These are phyloP conservation scores for Cercophora scortea DNA, from an alignment of 495 filamentous ascomycete genomes.

Conservation along the genomic window DNA sequence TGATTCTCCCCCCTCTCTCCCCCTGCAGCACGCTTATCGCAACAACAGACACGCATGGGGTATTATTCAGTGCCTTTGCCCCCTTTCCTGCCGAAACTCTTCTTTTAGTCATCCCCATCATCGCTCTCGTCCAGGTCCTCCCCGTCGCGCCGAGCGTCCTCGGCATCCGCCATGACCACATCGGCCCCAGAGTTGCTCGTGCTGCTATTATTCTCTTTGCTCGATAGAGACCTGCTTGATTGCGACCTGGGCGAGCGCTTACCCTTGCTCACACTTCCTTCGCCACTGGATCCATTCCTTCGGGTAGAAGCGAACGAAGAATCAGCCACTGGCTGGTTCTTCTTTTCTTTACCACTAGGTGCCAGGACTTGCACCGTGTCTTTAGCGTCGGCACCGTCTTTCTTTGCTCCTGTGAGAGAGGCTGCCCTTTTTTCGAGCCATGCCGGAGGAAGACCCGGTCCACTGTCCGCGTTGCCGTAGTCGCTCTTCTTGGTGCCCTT, in stretches of 20 bases:
- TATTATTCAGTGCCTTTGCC: neutral
- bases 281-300: conserved; percentile 4
- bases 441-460: conserved; percentile 45
- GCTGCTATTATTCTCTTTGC: neutral
- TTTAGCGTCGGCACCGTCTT: conserved; percentile 4
- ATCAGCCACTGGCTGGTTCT: conserved; percentile 4
- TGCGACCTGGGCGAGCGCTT: conserved; percentile 10
- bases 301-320: neutral
- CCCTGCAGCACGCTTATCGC: neutral
- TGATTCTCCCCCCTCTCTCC: neutral
- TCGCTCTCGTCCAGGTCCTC: neutral
- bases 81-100: neutral
- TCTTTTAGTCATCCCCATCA: neutral
- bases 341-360: conserved; percentile 23
- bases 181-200: conserved; percentile 1
- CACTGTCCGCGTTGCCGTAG: conserved; percentile 48
- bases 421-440: conserved; percentile 25
- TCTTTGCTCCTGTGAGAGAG: neutral
- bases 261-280: conserved; percentile 6
- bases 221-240: conserved; percentile 1
- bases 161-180: conserved; percentile 13
- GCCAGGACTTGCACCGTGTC: conserved; percentile 36
- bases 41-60: neutral
- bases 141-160: neutral
- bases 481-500: conserved; percentile 51